phyloP scores from a whole-genome alignment of 2,329 filamentous ascomycete species.

The Phaeosphaeriaceae sp. region DNA sequence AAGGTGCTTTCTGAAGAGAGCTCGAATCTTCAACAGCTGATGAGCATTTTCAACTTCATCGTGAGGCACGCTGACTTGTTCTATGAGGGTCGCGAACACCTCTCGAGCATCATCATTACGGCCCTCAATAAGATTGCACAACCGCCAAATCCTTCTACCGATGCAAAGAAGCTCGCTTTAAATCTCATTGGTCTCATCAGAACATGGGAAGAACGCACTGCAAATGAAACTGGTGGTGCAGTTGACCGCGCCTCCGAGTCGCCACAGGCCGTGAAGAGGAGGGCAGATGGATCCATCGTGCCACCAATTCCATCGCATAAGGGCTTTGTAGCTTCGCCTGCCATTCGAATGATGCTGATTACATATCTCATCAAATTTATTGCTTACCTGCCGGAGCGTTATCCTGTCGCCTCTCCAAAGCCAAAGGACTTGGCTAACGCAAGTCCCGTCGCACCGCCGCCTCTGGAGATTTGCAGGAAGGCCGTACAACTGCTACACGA shows the following conservation, averaged over 20 bases:
- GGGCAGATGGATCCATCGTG: conserved; percentile 68
- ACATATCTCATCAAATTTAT: conserved; percentile 98
- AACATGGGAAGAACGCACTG: conserved; percentile 87
- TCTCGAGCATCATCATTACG: conserved; percentile 85
- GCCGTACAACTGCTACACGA: conserved; percentile 82
- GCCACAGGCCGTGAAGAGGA: conserved; percentile 73
- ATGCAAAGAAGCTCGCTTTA: conserved; percentile 88
- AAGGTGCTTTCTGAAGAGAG: conserved; percentile 93
- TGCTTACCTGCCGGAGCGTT: conserved; percentile 85
- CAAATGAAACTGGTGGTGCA: conserved; percentile 60
- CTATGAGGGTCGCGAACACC: conserved; percentile 92
- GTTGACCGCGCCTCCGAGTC: conserved; percentile 66
- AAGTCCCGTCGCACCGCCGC: conserved; percentile 54
- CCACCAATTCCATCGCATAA: conserved; percentile 60
- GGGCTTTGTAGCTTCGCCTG: conserved; percentile 51
- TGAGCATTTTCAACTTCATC: conserved; percentile 95
- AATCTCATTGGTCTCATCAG: conserved; percentile 91
- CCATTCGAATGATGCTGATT: conserved; percentile 78
- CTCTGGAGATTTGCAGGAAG: conserved; percentile 86
- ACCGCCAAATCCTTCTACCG: conserved; percentile 82
- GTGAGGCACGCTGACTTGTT: conserved; percentile 92
- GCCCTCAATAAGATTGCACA: conserved; percentile 87
- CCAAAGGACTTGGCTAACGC: conserved; percentile 48
- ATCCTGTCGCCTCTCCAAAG: conserved; percentile 64
- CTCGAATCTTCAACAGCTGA: conserved; percentile 93